Evolutionary conservation across 768 basidiomycete genomes (phyloP).

Genomic region (Podaxis sp.): DNA sequence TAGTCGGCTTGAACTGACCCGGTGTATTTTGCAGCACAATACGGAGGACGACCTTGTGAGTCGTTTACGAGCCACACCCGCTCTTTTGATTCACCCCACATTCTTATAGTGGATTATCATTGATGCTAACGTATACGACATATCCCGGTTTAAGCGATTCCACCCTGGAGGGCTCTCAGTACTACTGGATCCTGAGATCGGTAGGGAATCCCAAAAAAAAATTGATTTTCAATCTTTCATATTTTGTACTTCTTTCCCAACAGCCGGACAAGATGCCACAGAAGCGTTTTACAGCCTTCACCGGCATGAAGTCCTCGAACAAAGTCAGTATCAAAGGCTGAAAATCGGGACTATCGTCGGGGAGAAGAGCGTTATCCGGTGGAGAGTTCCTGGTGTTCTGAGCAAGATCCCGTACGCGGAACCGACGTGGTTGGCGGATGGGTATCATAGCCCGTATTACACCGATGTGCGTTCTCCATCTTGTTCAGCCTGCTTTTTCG

Average conservation of each 20-base stretch:
- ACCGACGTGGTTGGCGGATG: conserved; percentile 73
- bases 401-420: conserved; percentile 87
- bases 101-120: conserved; percentile 71
- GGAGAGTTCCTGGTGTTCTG: conserved; percentile 51
- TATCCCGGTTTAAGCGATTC: conserved; percentile 72
- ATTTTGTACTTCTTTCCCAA: conserved; percentile 16
- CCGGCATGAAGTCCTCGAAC: conserved; percentile 76
- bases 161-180: conserved; percentile 84
- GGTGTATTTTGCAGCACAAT: conserved; percentile 61
- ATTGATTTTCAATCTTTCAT: conserved; percentile 17
- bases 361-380: conserved; percentile 51
- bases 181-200: conserved; percentile 71
- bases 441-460: conserved; percentile 75
- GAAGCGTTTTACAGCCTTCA: conserved; percentile 89
- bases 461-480: conserved; percentile 47
- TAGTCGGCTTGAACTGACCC: neutral
- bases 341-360: conserved; percentile 73
- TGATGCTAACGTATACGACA: conserved; percentile 80
- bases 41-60: conserved; percentile 68
- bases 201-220: conserved; percentile 34
- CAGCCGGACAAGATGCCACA: conserved; percentile 86
- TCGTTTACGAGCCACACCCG: neutral
- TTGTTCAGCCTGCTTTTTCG: conserved; percentile 33
- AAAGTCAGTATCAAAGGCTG: conserved; percentile 71
- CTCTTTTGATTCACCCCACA: neutral